Evolutionary conservation across 371 early-diverging fungal species (phyloP).

Genomic region (Circinella minor): DNA sequence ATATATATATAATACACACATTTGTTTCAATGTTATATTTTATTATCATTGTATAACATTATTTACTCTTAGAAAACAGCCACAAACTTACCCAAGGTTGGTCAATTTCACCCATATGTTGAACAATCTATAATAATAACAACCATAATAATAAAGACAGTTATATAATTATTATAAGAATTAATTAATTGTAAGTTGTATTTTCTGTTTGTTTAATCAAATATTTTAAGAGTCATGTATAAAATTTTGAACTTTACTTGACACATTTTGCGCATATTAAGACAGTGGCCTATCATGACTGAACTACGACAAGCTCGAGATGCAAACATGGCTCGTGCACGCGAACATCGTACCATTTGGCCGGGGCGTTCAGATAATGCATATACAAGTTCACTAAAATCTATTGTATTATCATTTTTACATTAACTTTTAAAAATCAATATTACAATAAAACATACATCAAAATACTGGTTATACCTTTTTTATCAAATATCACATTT

Average conservation of each 20-base stretch:
- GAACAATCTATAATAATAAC: conserved; percentile 56
- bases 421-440: too few species aligned
- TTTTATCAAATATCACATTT: conserved; percentile 62
- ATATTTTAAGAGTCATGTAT: background rate
- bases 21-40: too few species aligned
- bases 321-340: conserved; percentile 72
- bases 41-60: too few species aligned
- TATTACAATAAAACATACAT: conserved; percentile 8
- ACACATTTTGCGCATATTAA: conserved; percentile 72
- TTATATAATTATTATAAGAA: too few species aligned
- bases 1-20: background rate
- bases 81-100: conserved; percentile 81
- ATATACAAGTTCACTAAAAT: conserved; percentile 75
- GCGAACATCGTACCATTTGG: conserved; percentile 66
- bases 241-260: conserved; percentile 34
- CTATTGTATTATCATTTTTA: conserved; percentile 29
- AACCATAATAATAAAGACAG: too few species aligned
- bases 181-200: too few species aligned
- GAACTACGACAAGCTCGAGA: conserved; percentile 80
- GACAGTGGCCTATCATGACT: conserved; percentile 80
- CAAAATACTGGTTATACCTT: conserved; percentile 28
- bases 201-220: background rate
- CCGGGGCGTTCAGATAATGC: conserved; percentile 49
- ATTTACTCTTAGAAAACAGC: too few species aligned
- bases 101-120: conserved; percentile 79